Evolutionary conservation across 768 basidiomycete genomes (phyloP), one percentile per base, ranked within the genome.

Genomic region (Russula olivacea): DNA sequence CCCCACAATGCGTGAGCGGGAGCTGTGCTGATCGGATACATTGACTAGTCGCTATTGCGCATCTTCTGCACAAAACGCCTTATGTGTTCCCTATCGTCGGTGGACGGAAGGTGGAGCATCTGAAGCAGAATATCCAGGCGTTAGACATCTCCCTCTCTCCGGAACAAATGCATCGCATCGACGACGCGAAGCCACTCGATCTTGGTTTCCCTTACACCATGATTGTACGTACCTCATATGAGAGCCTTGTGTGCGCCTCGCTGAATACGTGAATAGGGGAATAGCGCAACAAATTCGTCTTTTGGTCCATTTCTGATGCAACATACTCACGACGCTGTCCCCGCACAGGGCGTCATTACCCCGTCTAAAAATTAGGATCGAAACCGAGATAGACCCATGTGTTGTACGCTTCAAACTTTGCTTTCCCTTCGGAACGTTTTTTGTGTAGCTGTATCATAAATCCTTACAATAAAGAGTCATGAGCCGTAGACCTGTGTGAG

Each of bases 61-160:
- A 82, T 61, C 71, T 84, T 12, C 72, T 84, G 72, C 79, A 82
- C 50, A 85, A 83, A 69, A 75, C 78, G 6, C 77, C 79, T 0
- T 81, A 75, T 55, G 80, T 81, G 0, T 83, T 83, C 72, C 81
- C 81, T 0, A 74, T 83, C 61, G 69, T 83, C 36, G 81, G 81
- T 3, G 79, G 81, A 0, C 75, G 81, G 55, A 85, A 82, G 67
- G 71, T 81, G 49, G 81, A 81, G 68, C 80, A 84, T 40, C 70
- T 84, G 28, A 54, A 73, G 48, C 76, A 76, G 48, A 85, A 84
- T 68, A 59, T 84, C 23, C 77, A 83, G 67, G 81, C 82, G 2
- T 70, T 84, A 6, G 74, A 77, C 11, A 79, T 85, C 41, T 64
- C 72, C 0, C 76, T 84, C 50, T 76, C 76, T 3, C 65, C 72